phyloP scores from a whole-genome alignment of 2,329 filamentous ascomycete species.

The Apiospora hydei region DNA sequence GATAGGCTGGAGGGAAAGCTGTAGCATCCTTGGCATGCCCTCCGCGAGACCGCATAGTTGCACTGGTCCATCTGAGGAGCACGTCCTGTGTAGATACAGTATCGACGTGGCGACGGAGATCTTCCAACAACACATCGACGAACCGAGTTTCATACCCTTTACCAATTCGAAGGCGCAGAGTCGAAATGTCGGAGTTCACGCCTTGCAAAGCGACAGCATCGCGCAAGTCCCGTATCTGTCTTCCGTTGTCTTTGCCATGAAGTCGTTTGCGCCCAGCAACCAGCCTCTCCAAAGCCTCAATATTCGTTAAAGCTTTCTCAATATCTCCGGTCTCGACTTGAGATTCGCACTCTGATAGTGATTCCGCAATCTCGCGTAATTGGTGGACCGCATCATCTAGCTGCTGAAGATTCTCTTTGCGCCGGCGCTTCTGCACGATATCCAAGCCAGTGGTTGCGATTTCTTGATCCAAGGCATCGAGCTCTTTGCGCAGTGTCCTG shows the following conservation, averaged over 20 bases:
- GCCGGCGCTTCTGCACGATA: constrained; percentile 81
- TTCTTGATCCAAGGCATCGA: constrained; percentile 82
- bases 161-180: constrained; percentile 81
- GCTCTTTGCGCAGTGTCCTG: constrained; percentile 78
- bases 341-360: constrained; percentile 77
- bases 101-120: constrained; percentile 82
- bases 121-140: constrained; percentile 76
- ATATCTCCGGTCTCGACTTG: constrained; percentile 85
- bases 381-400: constrained; percentile 85
- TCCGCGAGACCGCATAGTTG: constrained; percentile 76
- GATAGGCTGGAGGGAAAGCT: constrained; percentile 74
- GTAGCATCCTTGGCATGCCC: constrained; percentile 71
- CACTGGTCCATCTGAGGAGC: constrained; percentile 82
- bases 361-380: constrained; percentile 78
- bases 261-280: constrained; percentile 67
- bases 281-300: constrained; percentile 80
- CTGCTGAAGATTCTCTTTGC: constrained; percentile 84
- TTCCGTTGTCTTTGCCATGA: constrained; percentile 38
- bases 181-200: constrained; percentile 77
- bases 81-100: constrained; percentile 76
- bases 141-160: constrained; percentile 87
- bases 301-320: constrained; percentile 78
- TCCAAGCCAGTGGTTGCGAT: constrained; percentile 86
- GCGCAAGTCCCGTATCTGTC: constrained; percentile 71
- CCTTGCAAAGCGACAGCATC: constrained; percentile 81